Evolutionary conservation across 2,329 filamentous ascomycete genomes (phyloP).

Genomic region (Aspergillus pseudonomiae): DNA sequence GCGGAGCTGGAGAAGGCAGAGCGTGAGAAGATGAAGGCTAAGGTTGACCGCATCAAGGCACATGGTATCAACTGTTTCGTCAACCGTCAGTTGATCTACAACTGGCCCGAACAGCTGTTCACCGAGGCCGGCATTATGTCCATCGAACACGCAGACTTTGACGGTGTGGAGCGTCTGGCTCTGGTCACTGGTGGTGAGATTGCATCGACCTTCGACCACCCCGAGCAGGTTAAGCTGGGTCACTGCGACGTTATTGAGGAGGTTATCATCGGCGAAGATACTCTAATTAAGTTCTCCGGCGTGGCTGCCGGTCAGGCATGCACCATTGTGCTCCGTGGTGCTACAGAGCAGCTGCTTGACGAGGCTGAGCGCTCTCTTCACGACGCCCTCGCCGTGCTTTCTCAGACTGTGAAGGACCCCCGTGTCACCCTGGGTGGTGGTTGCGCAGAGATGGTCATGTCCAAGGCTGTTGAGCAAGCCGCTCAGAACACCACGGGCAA

Average conservation of each 20-base stretch:
- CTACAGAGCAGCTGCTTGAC: conserved; percentile 94
- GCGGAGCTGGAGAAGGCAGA: conserved; percentile 98
- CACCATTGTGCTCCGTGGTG: conserved; percentile 93
- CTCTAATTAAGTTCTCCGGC: conserved; percentile 94
- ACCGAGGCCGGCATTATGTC: conserved; percentile 97
- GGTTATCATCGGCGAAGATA: conserved; percentile 97
- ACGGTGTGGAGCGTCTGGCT: conserved; percentile 92
- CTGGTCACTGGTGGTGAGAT: conserved; percentile 97
- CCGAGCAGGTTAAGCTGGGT: conserved; percentile 93
- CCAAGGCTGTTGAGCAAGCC: conserved; percentile 92
- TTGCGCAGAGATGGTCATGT: conserved; percentile 98
- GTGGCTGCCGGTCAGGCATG: conserved; percentile 92
- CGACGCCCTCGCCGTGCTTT: conserved; percentile 92
- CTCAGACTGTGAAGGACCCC: conserved; percentile 93
- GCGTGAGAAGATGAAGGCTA: conserved; percentile 98
- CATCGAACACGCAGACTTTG: conserved; percentile 98
- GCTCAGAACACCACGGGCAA: conserved; percentile 95
- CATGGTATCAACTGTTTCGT: conserved; percentile 99
- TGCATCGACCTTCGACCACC: conserved; percentile 95
- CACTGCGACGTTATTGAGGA: conserved; percentile 96
- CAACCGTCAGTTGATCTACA: conserved; percentile 98
- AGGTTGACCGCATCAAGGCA: conserved; percentile 98
- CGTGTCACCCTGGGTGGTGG: conserved; percentile 92
- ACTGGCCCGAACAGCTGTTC: conserved; percentile 99
- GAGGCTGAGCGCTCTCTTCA: conserved; percentile 96